Base-by-base conservation (phyloP, 2,329 filamentous ascomycete species). In the Stagonosporopsis tanaceti region DNA sequence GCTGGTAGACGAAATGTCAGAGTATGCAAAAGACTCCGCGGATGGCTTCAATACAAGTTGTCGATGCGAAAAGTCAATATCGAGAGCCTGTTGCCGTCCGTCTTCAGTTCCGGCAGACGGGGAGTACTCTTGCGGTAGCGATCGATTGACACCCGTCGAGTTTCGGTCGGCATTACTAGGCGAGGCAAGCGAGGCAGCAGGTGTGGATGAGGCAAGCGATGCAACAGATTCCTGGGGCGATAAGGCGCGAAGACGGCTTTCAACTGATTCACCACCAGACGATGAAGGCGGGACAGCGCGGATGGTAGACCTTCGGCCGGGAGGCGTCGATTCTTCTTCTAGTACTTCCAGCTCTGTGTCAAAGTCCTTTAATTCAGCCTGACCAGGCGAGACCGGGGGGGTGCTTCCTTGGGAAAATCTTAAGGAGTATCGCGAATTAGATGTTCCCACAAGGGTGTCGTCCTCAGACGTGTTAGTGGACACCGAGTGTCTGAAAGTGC, bases 321-420 rank as follows among this genome's bases (percentile, higher is more conserved):
- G 62, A 42, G 63, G 60, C 50, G 65, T 54, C 20, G 63, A 59
- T 50, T 75, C 70, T 61, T 76, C 74, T 60, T 75, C 53, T 66
- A 75, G 69, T 67, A 74, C 63, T 47, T 71, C 70, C 39, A 76
- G 63, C 22, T 63, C 69, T 45, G 69, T 71, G 50, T 72, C 68
- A 45, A 67, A 69, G 46, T 68, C 61, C 47, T 65, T 62, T 38
- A 69, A 65, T 42, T 73, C 66, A 27, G 71, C 67, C 38, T 69
- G 60, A 7, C 50, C 50, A 20, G 73, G 73, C 24, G 76, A 76
- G 17, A 72, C 72, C 60, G 74, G 73, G 66, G 76, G 68, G 58
- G 76, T 77, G 64, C 68, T 77, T 56, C 65, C 71, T 57, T 76
- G 73, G 17, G 76, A 78, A 63, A 74, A 77, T 50, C 76, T 66